phyloP scores from a whole-genome alignment of 805 yeast genomes.

The Vanderwaltozyma polyspora region DNA sequence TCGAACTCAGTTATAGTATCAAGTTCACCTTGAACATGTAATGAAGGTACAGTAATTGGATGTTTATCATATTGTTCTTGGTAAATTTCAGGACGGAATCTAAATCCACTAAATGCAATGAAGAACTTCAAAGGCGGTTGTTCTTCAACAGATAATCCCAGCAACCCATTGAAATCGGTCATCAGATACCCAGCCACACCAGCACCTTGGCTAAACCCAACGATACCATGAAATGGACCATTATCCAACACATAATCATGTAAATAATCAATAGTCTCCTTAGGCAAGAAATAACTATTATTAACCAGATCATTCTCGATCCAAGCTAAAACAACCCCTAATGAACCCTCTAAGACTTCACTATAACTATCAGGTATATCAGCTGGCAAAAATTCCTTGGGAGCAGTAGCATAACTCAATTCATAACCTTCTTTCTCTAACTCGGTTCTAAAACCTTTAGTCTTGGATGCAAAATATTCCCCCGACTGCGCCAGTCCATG shows the following conservation, averaged over 20 bases:
- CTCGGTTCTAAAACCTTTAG: constrained; percentile 72
- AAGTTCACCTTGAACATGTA: constrained; percentile 80
- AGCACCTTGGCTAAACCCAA: constrained; percentile 95
- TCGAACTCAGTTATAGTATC: constrained; percentile 80
- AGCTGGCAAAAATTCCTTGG: constrained; percentile 44
- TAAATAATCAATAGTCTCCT: constrained; percentile 32
- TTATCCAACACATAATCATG: constrained; percentile 39
- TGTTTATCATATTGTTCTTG: constrained; percentile 21
- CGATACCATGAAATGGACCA: constrained; percentile 71
- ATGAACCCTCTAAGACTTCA: constrained; percentile 24
- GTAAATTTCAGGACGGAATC: constrained; percentile 24
- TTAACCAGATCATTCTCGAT: constrained; percentile 39
- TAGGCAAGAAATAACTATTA: constrained; percentile 22
- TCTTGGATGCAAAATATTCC: constrained; percentile 65
- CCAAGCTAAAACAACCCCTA: constrained; percentile 47
- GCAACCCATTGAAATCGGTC: constrained; percentile 43
- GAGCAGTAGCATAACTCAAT: constrained; percentile 67
- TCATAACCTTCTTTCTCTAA: constrained; percentile 50
- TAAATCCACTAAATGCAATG: constrained; percentile 61
- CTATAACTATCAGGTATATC: constrained; percentile 53
- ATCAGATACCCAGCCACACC: constrained; percentile 64
- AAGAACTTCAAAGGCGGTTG: constrained; percentile 54
- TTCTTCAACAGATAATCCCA: constrained; percentile 21
- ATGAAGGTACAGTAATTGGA: constrained; percentile 31
- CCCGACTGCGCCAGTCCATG: constrained; percentile 90